Base-by-base conservation (phyloP, 192 early-diverging fungal genomes). In the Coemansia sp. region DNA sequence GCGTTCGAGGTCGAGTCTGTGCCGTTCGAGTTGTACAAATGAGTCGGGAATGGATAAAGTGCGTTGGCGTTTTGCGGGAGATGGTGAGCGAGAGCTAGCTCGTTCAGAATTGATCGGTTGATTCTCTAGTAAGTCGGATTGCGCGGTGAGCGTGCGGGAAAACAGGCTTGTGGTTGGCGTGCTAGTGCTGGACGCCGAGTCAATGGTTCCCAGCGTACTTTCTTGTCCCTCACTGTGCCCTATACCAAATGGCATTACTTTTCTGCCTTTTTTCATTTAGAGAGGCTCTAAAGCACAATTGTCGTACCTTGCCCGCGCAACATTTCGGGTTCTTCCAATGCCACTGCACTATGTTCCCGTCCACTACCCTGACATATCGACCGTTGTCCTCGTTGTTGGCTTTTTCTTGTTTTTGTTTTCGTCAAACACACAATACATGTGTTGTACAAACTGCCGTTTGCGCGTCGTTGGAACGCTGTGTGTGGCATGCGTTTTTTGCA, bases 381-480 rank as follows among this genome's bases (percentile, higher is more conserved):
- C 38, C 14, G 38, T 40, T 40, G 18, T 42, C 42, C 42, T 17
- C 37, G 63, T 31, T 51, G 63, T 51, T 54, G 65, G 20, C 60
- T 50, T 23, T 72, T 72, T 23, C 70, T 53, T 12, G 58, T 55
- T 49, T 66, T 72, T 14, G 70, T 72, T 37, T 59, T 58, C 1
- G 60, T 44, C 34, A 72, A 47, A 20, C 70, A 72, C 4, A n/a
- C 23, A 25, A 31, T 66, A n/a, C 70, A 72, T 7, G 70, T 72
- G 28, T 57, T 72, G 58, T 72, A 72, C 18, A 72, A 55, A 24
- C 40, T 58, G n/a, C 70, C 70, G 57, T 72, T 72, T 31, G 66
- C 55, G 11, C 70, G 38, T 4, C 70, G 57, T 15, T 66, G 70
- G 55, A 72, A 72, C 8, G 60, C 59, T 10, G 66, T 60, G 4